Base-by-base conservation (phyloP, 139 green algal genomes). In the Limnomonas spitsbergensis region DNA sequence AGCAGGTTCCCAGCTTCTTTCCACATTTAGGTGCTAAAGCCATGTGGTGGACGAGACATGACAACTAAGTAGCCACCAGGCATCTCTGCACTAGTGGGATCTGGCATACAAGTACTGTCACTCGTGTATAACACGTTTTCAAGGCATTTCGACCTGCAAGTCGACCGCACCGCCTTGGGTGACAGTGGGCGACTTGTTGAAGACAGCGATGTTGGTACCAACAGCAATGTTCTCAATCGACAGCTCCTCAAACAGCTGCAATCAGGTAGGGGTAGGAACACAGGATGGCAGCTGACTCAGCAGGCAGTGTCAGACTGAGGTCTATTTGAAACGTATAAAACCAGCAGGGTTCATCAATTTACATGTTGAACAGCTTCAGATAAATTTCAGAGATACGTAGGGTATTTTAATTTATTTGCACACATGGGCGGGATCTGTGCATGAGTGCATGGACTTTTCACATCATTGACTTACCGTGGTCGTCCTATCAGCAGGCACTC, bases 161-260 rank as follows among this genome's bases (percentile, higher is more conserved):
- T n/a, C n/a, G n/a, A n/a, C n/a, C n/a, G n/a, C n/a, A n/a, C n/a
- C n/a, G n/a, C n/a, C n/a, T n/a, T n/a, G n/a, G n/a, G n/a, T n/a
- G n/a, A 3, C 1, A 24, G n/a, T 70, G 40, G 2, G 1, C 3
- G 9, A 3, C 56, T n/a, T 40, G 0, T 24, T 31, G 61, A 83
- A 83, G 26, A 68, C 69, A 29, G 78, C 72, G 39, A 83, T 83
- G 78, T 79, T n/a, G 1, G 71, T 20, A 0, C 78, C 78, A 27
- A 83, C 72, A 0, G 78, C 71, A 38, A 83, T 83, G 71, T 72
- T 73, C 56, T 83, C 78, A 29, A 83, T 66, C 1, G 78, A 71
- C 2, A 83, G 78, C 72, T 83, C 78, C 78, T 83, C 78, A 24
- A 83, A 83, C 32, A 79, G 54, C 56, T 70, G 56, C n/a, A 14